Conservation (phyloP, 257 asterid genomes). For the Perilla frutescens region DNA sequence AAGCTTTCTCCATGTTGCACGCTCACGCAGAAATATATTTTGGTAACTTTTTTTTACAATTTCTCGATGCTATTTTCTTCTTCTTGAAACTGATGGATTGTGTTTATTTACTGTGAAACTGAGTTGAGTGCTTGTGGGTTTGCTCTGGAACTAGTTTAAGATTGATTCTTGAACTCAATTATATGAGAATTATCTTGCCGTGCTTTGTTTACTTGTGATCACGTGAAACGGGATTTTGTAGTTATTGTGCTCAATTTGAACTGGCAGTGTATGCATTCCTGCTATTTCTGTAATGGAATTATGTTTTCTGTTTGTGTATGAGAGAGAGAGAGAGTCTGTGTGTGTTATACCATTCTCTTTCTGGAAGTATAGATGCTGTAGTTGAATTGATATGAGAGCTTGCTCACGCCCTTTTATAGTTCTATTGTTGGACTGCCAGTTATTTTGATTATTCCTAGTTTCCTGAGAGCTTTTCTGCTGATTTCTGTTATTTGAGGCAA, state of each 20-base stretch:
- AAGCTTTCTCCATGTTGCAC: slow-evolving; percentile 25
- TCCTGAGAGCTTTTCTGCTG: slow-evolving; percentile 3
- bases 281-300: neutral
- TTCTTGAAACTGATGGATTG: neutral
- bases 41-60: slow-evolving; percentile 9
- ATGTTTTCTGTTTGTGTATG: neutral
- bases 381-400: neutral
- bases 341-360: neutral
- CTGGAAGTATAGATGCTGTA: slow-evolving; percentile 10
- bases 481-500: neutral
- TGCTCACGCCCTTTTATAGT: neutral
- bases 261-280: neutral
- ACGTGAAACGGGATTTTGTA: slow-evolving; percentile 13
- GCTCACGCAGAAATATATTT: slow-evolving; percentile 16
- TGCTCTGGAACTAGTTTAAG: slow-evolving; percentile 12
- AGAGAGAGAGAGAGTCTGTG: neutral
- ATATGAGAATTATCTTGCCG: neutral
- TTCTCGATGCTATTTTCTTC: neutral
- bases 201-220: neutral
- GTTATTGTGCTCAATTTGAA: neutral
- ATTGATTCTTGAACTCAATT: slow-evolving; percentile 19
- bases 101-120: slow-evolving; percentile 18
- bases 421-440: slow-evolving; percentile 6
- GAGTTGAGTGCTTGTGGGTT: slow-evolving; percentile 27
- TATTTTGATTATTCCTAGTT: slow-evolving; percentile 11